These are phyloP conservation scores for Phaeosphaeria sp. DNA, from an alignment of 2,329 filamentous ascomycete genomes.

Conservation along the genomic window DNA sequence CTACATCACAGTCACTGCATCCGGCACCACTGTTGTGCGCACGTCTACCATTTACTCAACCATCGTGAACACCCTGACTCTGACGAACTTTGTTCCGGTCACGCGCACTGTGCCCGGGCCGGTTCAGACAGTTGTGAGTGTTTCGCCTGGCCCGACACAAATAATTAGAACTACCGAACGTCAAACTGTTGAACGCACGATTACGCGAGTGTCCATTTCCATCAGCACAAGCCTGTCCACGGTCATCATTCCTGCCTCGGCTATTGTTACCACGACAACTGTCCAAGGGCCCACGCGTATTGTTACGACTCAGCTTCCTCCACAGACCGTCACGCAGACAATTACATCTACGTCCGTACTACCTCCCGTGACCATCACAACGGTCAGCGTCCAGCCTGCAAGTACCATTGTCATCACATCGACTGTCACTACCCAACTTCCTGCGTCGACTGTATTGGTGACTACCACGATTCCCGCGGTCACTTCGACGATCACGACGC, in stretches of 20 bases:
- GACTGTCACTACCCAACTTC: slow-evolving; percentile 31
- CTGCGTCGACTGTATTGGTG: slow-evolving; percentile 28
- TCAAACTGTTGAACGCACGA: slow-evolving; percentile 12
- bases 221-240: slow-evolving; percentile 29
- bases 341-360: slow-evolving; percentile 27
- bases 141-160: slow-evolving; percentile 11
- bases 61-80: slow-evolving; percentile 6
- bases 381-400: slow-evolving; percentile 2
- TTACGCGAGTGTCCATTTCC: slow-evolving; percentile 19
- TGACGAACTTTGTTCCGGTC: slow-evolving; percentile 14
- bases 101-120: slow-evolving; percentile 24
- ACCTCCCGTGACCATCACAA: slow-evolving; percentile 8
- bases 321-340: slow-evolving; percentile 25
- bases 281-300: slow-evolving; percentile 17
- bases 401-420: slow-evolving; percentile 16
- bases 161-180: slow-evolving; percentile 9
- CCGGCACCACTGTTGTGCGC: slow-evolving; percentile 15
- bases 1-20: background rate
- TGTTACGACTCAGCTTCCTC: slow-evolving; percentile 21
- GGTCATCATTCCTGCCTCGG: slow-evolving; percentile 22
- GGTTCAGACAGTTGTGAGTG: slow-evolving; percentile 9
- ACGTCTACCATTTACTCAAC: slow-evolving; percentile 11
- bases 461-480: slow-evolving; percentile 27
- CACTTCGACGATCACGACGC: slow-evolving; percentile 29
- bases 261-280: slow-evolving; percentile 24